Evolutionary conservation across 2,329 filamentous ascomycete genomes (phyloP).

Genomic region (Talaromyces sp.): DNA sequence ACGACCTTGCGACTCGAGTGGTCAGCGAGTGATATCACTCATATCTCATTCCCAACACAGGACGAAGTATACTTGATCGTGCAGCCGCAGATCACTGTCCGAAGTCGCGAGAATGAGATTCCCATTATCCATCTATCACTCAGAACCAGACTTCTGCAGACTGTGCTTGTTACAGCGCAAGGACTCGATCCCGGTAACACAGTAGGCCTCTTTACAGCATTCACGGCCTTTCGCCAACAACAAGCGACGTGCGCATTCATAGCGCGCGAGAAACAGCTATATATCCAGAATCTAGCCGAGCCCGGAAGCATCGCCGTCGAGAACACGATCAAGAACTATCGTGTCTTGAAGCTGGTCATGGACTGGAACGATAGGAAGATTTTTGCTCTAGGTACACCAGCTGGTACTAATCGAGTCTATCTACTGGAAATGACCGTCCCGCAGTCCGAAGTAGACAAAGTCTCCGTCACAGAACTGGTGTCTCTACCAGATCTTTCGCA

Average conservation of each 20-base stretch:
- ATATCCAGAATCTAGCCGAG: conserved; percentile 22
- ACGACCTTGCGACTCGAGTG: conserved; percentile 2
- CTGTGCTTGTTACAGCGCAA: conserved; percentile 9
- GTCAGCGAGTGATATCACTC: conserved; percentile 14
- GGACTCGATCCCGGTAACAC: conserved; percentile 22
- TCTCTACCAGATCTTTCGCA: conserved; percentile 13
- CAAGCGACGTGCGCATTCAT: conserved; percentile 25
- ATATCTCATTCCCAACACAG: conserved; percentile 12
- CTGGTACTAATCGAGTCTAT: conserved; percentile 23
- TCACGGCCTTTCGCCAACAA: conserved; percentile 25
- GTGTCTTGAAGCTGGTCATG: conserved; percentile 29
- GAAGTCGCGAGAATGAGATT: conserved; percentile 14
- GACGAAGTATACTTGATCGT: conserved; percentile 16
- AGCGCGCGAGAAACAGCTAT: conserved; percentile 27
- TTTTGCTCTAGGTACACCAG: conserved; percentile 25
- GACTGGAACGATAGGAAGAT: conserved; percentile 22
- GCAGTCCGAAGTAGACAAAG: conserved; percentile 12
- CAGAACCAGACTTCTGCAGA: neutral
- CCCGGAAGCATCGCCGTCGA: conserved; percentile 15
- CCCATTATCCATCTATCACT: conserved; percentile 12
- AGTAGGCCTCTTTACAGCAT: conserved; percentile 30
- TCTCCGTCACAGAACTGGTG: conserved; percentile 7
- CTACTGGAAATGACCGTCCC: conserved; percentile 24
- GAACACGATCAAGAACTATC: conserved; percentile 26
- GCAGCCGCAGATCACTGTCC: conserved; percentile 12